phyloP scores from a whole-genome alignment of 2,329 filamentous ascomycete genomes.

The Thelonectria rubi region DNA sequence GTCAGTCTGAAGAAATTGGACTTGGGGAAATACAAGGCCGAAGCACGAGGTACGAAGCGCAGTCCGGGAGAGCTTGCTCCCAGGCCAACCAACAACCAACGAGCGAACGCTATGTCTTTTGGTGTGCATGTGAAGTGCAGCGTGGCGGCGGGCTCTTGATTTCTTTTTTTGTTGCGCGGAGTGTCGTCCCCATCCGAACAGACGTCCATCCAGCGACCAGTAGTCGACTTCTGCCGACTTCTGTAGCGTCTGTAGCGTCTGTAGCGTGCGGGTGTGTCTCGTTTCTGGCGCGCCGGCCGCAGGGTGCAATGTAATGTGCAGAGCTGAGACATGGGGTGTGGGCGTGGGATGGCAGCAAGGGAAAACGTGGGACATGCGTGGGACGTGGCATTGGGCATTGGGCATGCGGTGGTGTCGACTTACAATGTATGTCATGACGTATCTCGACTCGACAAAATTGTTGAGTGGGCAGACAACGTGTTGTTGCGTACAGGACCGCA shows the following conservation, averaged over 20 bases:
- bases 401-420: slow-evolving; percentile 37
- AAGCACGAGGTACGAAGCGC: neutral
- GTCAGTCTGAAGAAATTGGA: neutral
- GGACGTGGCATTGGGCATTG: slow-evolving; percentile 23
- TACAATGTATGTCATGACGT: slow-evolving; percentile 54
- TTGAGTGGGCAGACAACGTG: slow-evolving; percentile 20
- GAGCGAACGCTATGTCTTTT: slow-evolving; percentile 17
- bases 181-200: neutral
- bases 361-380: slow-evolving; percentile 37
- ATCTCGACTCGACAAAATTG: slow-evolving; percentile 35
- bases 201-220: neutral
- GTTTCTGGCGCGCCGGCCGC: slow-evolving; percentile 10
- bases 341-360: slow-evolving; percentile 10
- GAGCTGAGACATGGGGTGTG: slow-evolving; percentile 18
- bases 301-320: slow-evolving; percentile 24
- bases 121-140: slow-evolving; percentile 21
- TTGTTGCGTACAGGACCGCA: neutral
- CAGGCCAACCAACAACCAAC: slow-evolving; percentile 1
- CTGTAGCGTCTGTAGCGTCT: neutral
- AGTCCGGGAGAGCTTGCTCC: slow-evolving; percentile 3
- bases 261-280: neutral
- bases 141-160: neutral
- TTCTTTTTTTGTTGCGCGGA: neutral
- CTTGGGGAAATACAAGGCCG: slow-evolving; percentile 13
- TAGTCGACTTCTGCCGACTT: neutral